Evolutionary conservation across 2,329 filamentous ascomycete species (phyloP), one percentile per base, ranked within the genome.

Genomic region (Aplosporella prunicola): DNA sequence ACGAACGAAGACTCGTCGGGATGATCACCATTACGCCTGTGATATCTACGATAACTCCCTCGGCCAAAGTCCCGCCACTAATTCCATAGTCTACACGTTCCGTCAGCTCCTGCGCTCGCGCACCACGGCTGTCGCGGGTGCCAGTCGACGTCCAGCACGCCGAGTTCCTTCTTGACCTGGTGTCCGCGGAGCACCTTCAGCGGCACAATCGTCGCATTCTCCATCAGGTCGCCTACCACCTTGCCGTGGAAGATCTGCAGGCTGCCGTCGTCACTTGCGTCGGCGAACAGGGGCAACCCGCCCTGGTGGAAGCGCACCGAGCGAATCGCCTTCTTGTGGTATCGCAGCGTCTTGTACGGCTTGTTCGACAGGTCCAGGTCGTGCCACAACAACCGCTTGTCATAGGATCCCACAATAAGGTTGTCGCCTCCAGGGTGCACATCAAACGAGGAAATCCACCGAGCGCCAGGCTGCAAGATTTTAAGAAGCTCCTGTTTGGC

Each of bases 231-330:
- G 43, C 80, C 86, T 20, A 93, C 87, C 18, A 96, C 89, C 63
- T 89, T 93, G 40, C 87, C 89, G 58, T 96, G 89, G 76, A 96
- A 96, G 37, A 98, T 83, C 60, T 98, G 91, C 47, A 96, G 66
- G 14, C 81, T 86, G 18, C 91, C 91, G 58, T 98, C 91, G 57
- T 98, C 93, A 58, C 83, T 91, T 14, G 86, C 87, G 57, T 96
- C 89, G 1, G 88, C 91, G 53, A 98, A 96, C 23, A 98, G 71
- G 13, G 91, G 88, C 44, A 79, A 75, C 7, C 69, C 69, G 43
- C 78, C 77, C 41, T 79, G 78, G 62, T 98, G 93, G 63, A 83
- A 98, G 49, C 77, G 80, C 39, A 95, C 91, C 9, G 81, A 78
- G 32, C 93, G 77, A 52, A 98, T 93, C 30, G 91, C 91, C 61